Evolutionary conservation across 169 alveolate species (phyloP).

Genomic region (Plasmodium malariae): DNA sequence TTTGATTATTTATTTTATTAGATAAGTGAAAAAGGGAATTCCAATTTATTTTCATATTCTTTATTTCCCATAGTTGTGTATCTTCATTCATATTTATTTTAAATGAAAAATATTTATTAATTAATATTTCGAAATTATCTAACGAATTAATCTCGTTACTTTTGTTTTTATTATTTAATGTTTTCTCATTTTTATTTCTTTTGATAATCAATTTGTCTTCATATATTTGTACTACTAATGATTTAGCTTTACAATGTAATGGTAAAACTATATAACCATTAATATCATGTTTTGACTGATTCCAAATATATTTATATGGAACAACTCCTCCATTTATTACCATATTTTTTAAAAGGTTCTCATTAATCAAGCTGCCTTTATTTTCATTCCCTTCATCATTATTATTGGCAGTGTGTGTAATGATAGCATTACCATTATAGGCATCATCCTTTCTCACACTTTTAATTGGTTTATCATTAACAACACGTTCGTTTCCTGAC

Average conservation of each 20-base stretch:
- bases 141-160: not conserved
- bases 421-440: not conserved
- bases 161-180: not conserved
- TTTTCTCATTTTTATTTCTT: not conserved
- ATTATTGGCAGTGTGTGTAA: not conserved
- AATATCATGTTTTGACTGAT: slow-evolving; percentile 48
- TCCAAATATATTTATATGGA: slow-evolving; percentile 69
- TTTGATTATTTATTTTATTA: slow-evolving; percentile 71
- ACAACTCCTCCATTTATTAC: slow-evolving; percentile 60
- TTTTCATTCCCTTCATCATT: not conserved
- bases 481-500: not conserved
- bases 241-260: slow-evolving; percentile 58
- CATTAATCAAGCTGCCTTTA: not conserved
- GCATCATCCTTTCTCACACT: not conserved
- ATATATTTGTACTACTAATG: slow-evolving; percentile 35
- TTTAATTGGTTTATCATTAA: not conserved
- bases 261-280: slow-evolving; percentile 43
- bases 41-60: slow-evolving; percentile 69
- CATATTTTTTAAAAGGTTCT: slow-evolving; percentile 33
- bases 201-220: slow-evolving; percentile 67
- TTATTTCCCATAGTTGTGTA: slow-evolving; percentile 76
- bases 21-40: slow-evolving; percentile 22
- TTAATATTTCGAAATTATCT: slow-evolving; percentile 8
- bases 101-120: slow-evolving; percentile 40
- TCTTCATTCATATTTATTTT: slow-evolving; percentile 65